Percentiles rank a stretch among this genome's conserved stretches.
Conservation (phyloP, 306 rosid species). For the Prunus fruticosa region DNA sequence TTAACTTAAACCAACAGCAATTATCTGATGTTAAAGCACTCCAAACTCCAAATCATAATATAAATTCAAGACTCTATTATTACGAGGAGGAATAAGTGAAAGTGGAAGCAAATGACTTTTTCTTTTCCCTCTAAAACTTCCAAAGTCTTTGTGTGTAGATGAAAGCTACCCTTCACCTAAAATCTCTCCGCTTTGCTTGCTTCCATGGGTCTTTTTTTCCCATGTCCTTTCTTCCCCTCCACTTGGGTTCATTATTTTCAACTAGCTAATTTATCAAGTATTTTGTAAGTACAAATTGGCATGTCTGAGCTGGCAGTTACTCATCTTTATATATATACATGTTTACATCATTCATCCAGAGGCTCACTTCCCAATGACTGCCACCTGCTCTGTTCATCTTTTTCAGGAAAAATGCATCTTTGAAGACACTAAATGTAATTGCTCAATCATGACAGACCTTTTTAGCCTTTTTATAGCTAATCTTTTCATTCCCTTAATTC, state of each 20-base stretch:
- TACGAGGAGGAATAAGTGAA: not conserved
- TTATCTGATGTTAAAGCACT: not conserved
- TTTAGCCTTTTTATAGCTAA: not conserved
- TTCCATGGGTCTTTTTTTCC: not conserved
- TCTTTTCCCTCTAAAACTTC: not conserved
- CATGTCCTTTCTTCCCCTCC: not conserved
- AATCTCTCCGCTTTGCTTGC: not conserved
- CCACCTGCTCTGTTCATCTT: not conserved
- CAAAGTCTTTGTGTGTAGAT: not conserved
- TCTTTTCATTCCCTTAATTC: not conserved
- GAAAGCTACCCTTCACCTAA: not conserved
- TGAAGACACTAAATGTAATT: not conserved
- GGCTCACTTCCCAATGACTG: not conserved
- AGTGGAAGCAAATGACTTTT: not conserved
- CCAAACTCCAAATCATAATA: not conserved
- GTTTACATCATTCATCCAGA: not conserved
- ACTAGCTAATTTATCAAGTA: not conserved
- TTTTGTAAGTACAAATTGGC: not conserved
- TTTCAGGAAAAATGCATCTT: not conserved
- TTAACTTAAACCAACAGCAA: not conserved
- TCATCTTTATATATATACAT: not conserved
- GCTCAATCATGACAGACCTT: slow-evolving; percentile 5
- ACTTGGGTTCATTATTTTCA: not conserved
- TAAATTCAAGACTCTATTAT: not conserved
- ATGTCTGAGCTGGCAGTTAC: not conserved